These are phyloP conservation scores for Wickerhamomyces kurtzmanii DNA, from an alignment of 805 yeast species.

Conservation along the genomic window DNA sequence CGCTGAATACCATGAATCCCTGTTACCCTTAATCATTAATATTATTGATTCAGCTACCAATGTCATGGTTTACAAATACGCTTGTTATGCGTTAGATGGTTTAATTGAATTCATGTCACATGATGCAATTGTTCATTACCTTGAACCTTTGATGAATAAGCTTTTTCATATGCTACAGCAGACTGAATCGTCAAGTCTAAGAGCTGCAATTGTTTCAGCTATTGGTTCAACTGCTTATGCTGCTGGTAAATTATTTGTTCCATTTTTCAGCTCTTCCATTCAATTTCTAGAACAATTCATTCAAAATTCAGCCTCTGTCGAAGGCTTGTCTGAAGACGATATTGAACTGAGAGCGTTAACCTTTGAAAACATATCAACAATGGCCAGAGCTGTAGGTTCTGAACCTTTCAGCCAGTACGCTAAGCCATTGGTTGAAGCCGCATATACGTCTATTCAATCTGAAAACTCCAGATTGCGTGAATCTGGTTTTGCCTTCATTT, in stretches of 20 bases:
- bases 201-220: slow-evolving; percentile 81
- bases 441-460: slow-evolving; percentile 67
- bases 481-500: slow-evolving; percentile 87
- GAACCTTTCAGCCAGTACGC: slow-evolving; percentile 81
- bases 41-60: slow-evolving; percentile 83
- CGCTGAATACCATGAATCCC: slow-evolving; percentile 73
- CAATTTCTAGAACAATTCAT: slow-evolving; percentile 76
- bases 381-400: slow-evolving; percentile 95
- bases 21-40: slow-evolving; percentile 78
- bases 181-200: slow-evolving; percentile 62
- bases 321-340: slow-evolving; percentile 80
- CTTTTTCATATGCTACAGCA: slow-evolving; percentile 73
- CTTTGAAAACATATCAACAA: slow-evolving; percentile 85
- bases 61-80: slow-evolving; percentile 78
- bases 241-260: slow-evolving; percentile 78
- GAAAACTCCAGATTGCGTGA: slow-evolving; percentile 85
- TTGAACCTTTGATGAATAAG: slow-evolving; percentile 86
- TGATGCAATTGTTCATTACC: slow-evolving; percentile 71
- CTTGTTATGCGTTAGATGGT: slow-evolving; percentile 86
- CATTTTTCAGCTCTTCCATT: slow-evolving; percentile 78
- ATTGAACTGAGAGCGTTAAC: slow-evolving; percentile 87
- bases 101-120: slow-evolving; percentile 85
- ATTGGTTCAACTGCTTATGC: slow-evolving; percentile 97
- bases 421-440: slow-evolving; percentile 80
- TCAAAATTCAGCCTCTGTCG: slow-evolving; percentile 53